These are phyloP conservation scores for Achlya hypogyna DNA, from an alignment of 352 stramenopile genomes.

Conservation along the genomic window DNA sequence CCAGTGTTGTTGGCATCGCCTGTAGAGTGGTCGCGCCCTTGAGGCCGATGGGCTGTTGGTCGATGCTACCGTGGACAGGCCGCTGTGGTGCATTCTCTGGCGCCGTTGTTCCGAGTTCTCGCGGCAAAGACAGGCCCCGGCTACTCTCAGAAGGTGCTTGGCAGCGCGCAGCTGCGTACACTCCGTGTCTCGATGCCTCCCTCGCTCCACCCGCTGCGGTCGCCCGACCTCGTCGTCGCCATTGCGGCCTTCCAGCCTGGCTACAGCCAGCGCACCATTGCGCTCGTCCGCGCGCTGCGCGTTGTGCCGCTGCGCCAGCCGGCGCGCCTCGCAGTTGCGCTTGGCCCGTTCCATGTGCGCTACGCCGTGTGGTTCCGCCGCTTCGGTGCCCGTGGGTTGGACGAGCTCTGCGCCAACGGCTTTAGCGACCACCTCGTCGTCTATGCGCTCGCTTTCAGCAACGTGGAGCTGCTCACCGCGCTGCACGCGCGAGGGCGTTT, in stretches of 20 bases:
- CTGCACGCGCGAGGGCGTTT: not conserved
- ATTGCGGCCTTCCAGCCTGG: not conserved
- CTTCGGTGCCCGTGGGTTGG: not conserved
- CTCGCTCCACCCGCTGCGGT: not conserved
- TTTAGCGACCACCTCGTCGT: not conserved
- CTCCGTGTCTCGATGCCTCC: not conserved
- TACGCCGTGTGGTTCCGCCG: not conserved
- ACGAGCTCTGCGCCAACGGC: not conserved
- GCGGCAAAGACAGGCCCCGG: not conserved
- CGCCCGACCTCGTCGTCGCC: not conserved
- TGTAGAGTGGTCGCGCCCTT: no score
- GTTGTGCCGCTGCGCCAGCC: not conserved
- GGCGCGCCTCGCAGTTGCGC: not conserved
- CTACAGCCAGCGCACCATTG: not conserved
- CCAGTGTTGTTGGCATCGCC: no score
- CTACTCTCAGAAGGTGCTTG: not conserved
- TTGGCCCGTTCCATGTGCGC: not conserved
- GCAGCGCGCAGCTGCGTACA: not conserved
- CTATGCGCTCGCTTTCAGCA: not conserved
- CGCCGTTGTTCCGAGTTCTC: no score
- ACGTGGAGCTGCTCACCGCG: not conserved
- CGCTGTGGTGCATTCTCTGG: no score
- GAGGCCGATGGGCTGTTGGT: no score
- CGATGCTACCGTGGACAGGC: no score
- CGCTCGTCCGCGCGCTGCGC: not conserved